These are phyloP conservation scores for Glycine tomentella DNA, from an alignment of 306 rosid genomes.

Conservation along the genomic window DNA sequence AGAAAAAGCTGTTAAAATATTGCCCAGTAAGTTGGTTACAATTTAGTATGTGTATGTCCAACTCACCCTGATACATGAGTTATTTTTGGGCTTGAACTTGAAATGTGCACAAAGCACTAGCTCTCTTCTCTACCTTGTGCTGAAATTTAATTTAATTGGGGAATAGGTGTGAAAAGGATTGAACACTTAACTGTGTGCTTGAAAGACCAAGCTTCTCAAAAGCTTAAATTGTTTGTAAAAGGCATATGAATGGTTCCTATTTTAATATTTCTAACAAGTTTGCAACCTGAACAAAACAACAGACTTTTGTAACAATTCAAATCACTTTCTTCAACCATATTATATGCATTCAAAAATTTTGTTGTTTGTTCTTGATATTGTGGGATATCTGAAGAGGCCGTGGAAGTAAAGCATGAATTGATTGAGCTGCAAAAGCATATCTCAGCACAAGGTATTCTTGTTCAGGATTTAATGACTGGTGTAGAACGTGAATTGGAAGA, in stretches of 20 bases:
- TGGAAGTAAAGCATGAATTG: constrained; percentile 90
- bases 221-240: constrained; percentile 19
- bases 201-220: constrained; percentile 3
- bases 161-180: background rate
- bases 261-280: constrained; percentile 27
- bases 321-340: constrained; percentile 26
- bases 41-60: constrained; percentile 8
- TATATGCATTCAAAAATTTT: constrained; percentile 17
- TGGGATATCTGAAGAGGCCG: constrained; percentile 98
- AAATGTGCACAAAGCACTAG: constrained; percentile 28
- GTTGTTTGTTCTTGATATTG: constrained; percentile 41
- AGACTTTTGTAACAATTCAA: background rate
- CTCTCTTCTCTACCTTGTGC: background rate
- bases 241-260: constrained; percentile 28
- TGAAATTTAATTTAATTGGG: constrained; percentile 33
- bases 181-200: constrained; percentile 11
- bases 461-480: constrained; percentile 95
- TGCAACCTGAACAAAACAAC: constrained; percentile 29
- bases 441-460: constrained; percentile 88
- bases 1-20: constrained; percentile 35
- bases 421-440: constrained; percentile 89
- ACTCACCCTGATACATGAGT: background rate
- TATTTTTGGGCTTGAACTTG: constrained; percentile 18
- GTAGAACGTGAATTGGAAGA: constrained; percentile 85
- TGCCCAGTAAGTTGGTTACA: constrained; percentile 19